Evolutionary conservation across 1,139 yeast genomes (phyloP).

Genomic region (Blastobotrys apis): DNA sequence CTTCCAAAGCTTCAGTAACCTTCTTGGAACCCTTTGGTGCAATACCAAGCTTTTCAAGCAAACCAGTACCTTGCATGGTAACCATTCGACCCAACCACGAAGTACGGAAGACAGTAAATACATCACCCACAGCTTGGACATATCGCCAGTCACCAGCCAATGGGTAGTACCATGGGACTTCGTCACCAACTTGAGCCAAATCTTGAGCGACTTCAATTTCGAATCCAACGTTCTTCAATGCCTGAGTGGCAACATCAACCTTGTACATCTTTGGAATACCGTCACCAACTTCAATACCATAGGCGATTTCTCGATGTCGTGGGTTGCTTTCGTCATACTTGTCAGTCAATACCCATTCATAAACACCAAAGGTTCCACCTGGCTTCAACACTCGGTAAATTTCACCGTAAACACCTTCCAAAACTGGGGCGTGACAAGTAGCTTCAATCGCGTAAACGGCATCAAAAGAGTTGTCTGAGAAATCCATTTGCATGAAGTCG

Average conservation of each 20-base stretch:
- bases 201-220: conserved; percentile 71
- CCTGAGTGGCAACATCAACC: conserved; percentile 80
- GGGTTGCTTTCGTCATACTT: conserved; percentile 79
- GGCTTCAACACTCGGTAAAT: conserved; percentile 95
- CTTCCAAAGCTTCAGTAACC: conserved; percentile 90
- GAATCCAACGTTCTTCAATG: conserved; percentile 84
- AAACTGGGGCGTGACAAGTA: conserved; percentile 94
- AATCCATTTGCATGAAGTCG: conserved; percentile 99
- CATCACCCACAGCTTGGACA: conserved; percentile 73
- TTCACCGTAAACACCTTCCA: conserved; percentile 94
- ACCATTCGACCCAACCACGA: conserved; percentile 78
- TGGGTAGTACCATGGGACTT: conserved; percentile 97
- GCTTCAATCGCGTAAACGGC: conserved; percentile 99
- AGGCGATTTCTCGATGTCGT: conserved; percentile 91
- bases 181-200: conserved; percentile 77
- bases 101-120: conserved; percentile 85
- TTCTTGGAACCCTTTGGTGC: conserved; percentile 93
- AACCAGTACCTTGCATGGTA: conserved; percentile 75
- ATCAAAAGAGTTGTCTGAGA: conserved; percentile 82
- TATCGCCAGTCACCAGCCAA: conserved; percentile 89
- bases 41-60: conserved; percentile 75
- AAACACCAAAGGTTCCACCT: conserved; percentile 95
- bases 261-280: conserved; percentile 97
- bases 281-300: conserved; percentile 97
- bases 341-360: conserved; percentile 99